A percentile compares a stretch with the other conserved stretches of the same genome.
phyloP scores from a whole-genome alignment of 257 asterid species.

The Lavandula angustifolia region DNA sequence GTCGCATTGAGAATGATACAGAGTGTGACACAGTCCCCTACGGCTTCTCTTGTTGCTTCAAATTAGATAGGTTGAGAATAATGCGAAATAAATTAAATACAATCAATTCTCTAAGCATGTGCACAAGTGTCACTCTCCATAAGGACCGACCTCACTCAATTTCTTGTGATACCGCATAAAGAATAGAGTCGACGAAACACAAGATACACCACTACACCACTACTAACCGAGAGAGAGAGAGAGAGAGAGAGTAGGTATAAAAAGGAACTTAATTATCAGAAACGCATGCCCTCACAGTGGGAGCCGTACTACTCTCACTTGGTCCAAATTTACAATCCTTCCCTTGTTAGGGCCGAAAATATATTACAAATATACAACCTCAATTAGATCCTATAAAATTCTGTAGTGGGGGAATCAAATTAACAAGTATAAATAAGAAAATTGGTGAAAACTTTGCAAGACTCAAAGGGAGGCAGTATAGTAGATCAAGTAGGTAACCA shows the following conservation, averaged over 20 bases:
- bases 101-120: background rate
- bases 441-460: slow-evolving; percentile 29
- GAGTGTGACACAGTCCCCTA: slow-evolving; percentile 41
- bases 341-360: slow-evolving; percentile 17
- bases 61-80: background rate
- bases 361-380: slow-evolving; percentile 44
- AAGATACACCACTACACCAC: too few species aligned
- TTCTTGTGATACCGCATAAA: too few species aligned
- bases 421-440: slow-evolving; percentile 31
- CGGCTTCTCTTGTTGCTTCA: slow-evolving; percentile 30
- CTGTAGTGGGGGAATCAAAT: slow-evolving; percentile 35
- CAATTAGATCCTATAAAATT: slow-evolving; percentile 25
- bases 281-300: slow-evolving; percentile 9
- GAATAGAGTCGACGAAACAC: too few species aligned
- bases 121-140: background rate
- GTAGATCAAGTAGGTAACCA: slow-evolving; percentile 4
- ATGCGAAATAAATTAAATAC: background rate
- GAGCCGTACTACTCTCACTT: too few species aligned
- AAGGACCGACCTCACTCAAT: background rate
- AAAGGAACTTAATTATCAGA: slow-evolving; percentile 11
- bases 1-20: slow-evolving; percentile 46
- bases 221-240: too few species aligned
- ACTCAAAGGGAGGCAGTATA: background rate
- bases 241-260: too few species aligned
- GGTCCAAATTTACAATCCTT: slow-evolving; percentile 31